A percentile compares a stretch with the other conserved stretches of the same genome.
These are phyloP conservation scores for Cystobasidiaceae sp. DNA, from an alignment of 1,284 basidiomycete species.

Conservation along the genomic window DNA sequence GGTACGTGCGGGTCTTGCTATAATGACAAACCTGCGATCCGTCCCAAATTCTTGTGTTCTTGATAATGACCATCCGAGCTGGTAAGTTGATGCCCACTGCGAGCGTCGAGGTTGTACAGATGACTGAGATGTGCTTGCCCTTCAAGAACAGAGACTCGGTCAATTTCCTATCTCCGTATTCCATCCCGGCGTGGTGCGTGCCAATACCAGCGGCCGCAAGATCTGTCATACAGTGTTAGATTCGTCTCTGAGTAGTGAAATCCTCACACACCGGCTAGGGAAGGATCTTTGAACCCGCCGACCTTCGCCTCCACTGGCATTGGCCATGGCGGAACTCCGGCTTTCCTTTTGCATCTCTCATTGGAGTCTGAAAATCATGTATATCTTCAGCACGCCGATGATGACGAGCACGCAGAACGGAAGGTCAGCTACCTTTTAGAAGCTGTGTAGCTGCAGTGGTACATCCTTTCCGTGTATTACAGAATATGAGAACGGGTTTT, in stretches of 20 bases:
- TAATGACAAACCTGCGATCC: constrained; percentile 45
- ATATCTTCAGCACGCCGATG: constrained; percentile 11
- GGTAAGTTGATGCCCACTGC: constrained; percentile 79
- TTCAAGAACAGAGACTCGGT: constrained; percentile 67
- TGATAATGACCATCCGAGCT: constrained; percentile 58
- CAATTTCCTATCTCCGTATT: constrained; percentile 61
- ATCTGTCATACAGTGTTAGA: constrained; percentile 28
- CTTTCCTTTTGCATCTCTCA: constrained; percentile 40
- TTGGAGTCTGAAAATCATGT: constrained; percentile 29
- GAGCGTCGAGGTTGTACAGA: constrained; percentile 61
- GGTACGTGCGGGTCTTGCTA: constrained; percentile 34
- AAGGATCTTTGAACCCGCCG: not conserved
- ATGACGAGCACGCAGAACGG: constrained; percentile 51
- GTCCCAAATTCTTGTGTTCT: constrained; percentile 63
- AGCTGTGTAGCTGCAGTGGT: constrained; percentile 64
- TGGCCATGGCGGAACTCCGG: constrained; percentile 16
- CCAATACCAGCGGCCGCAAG: constrained; percentile 59
- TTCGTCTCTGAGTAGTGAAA: not conserved
- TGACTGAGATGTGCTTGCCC: constrained; percentile 57
- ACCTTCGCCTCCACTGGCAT: not conserved
- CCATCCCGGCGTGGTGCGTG: constrained; percentile 79
- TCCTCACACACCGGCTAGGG: not conserved
- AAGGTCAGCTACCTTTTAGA: constrained; percentile 62
- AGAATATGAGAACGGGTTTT: constrained; percentile 79
- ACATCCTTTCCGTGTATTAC: constrained; percentile 73